Base-by-base conservation (phyloP, 441 rosid species). In the Bocquillonia castaneifolia region DNA sequence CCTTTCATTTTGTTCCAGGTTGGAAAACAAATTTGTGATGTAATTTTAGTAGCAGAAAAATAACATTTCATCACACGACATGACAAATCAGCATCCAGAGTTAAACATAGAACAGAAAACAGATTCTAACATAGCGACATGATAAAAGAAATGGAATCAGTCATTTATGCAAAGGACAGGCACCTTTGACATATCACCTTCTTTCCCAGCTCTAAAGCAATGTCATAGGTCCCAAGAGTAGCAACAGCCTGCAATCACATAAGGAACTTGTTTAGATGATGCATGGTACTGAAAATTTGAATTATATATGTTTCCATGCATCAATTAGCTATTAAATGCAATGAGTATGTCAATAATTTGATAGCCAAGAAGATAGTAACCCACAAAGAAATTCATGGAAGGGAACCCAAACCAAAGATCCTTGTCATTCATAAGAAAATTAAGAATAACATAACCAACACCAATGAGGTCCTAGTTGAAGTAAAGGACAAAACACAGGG, bases 141-240 rank as follows among this genome's bases (percentile, higher is more conserved):
- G 42, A 61, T 3, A 51, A 31, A 45, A 17, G 5, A 22, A 47
- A 45, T 36, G 59, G 39, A 10, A 47, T 29, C 60, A 37, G 55
- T 39, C 34, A 45, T 26, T 25, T 20, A 36, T 22, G 31, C 28
- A 59, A 48, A 54, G 51, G 25, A n/a, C 63, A 50, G 67, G 47
- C 65, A 90, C 98, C 97, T 90, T 80, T 86, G 97, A 77, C 97
- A 90, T 71, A 93, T 78, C 48, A 90, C 85, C 83, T 93, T 93
- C 88, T 88, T 90, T 59, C 96, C 97, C 76, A 93, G 76, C 74
- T 90, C 92, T 67, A 88, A 67, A 10, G 94, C 93, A 65, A 90
- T 83, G 72, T 93, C 98, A 77, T 88, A 90, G 37, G 96, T 90
- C 63, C 97, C 97, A 63, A 93, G 87, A 40, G 94, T 83, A 53